Evolutionary conservation across 306 rosid genomes (phyloP).

Genomic region (Erythrophleum fordii): DNA sequence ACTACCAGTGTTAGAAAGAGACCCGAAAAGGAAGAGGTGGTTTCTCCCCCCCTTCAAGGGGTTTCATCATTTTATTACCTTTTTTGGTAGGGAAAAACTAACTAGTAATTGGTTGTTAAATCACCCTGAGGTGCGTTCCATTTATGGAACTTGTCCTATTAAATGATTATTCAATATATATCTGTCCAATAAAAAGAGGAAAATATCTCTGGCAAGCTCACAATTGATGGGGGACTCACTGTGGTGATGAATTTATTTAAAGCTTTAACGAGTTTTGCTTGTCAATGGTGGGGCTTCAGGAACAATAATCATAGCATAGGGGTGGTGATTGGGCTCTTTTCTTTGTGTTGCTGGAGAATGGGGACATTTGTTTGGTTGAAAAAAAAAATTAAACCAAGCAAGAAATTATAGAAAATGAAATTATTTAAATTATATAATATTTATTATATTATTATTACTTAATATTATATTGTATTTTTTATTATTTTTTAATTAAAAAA

Average conservation of each 20-base stretch:
- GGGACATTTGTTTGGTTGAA: too few species aligned
- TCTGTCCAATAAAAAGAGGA: not conserved
- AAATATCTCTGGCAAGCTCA: constrained; percentile 8
- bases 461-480: too few species aligned
- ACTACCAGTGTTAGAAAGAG: constrained; percentile 27
- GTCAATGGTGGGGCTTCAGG: not conserved
- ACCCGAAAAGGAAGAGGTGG: not conserved
- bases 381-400: too few species aligned
- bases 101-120: not conserved
- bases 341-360: constrained; percentile 6
- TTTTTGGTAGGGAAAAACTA: not conserved
- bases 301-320: not conserved
- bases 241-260: not conserved
- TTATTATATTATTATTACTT: too few species aligned
- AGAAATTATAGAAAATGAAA: too few species aligned
- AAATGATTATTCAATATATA: not conserved
- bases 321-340: constrained; percentile 9
- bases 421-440: too few species aligned
- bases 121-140: not conserved
- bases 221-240: too few species aligned
- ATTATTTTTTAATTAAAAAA: too few species aligned
- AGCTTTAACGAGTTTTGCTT: not conserved
- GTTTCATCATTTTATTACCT: not conserved
- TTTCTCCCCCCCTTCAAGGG: not conserved
- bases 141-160: not conserved